Evolutionary conservation across 1,139 yeast genomes (phyloP), one percentile per base, ranked within the genome.

Genomic region (Taphrina sp.): DNA sequence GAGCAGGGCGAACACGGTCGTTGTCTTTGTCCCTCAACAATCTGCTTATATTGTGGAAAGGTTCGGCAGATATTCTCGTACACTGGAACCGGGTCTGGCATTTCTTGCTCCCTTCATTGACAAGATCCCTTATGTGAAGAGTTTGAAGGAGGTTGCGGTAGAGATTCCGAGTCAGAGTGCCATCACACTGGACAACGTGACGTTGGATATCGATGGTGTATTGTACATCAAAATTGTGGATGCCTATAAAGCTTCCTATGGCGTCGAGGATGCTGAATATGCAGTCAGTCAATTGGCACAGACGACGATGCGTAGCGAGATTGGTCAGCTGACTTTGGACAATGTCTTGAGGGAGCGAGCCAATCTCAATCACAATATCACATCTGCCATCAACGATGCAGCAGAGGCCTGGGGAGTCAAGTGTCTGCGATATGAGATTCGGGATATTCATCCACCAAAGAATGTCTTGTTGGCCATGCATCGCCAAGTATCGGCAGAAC

Each of bases 11-110:
- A 86, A 86, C 69, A 86, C 95, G 1, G 69, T 85, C 1, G 69
- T 86, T 42, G 73, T 84, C 49, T 87, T 87, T 68, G 95, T 87
- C 3, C 95, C 95, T 1, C 95, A 87, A 67, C 95, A 86, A 69
- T 83, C 87, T 12, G 95, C 95, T 2, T 87, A 94, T 90, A 80
- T 87, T 19, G 95, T 87, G 24, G 95, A 87, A 70, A 75, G 95
- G 61, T 87, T 87, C 95, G 95, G 95, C 29, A 84, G 83, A 67
- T 87, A 85, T 72, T 77, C 82, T 36, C 63, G 75, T 45, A 82
- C 85, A 34, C 75, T 87, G 59, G 78, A 81, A 37, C 95, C 95
- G 0, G 95, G 95, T 16, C 72, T 85, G 51, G 89, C 94, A 2
- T 68, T 87, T 37, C 72, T 87, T 64, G 62, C 84, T 5, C 95